Base-by-base conservation (phyloP, 2,329 filamentous ascomycete genomes). In the Clarireedia homoeocarpa region DNA sequence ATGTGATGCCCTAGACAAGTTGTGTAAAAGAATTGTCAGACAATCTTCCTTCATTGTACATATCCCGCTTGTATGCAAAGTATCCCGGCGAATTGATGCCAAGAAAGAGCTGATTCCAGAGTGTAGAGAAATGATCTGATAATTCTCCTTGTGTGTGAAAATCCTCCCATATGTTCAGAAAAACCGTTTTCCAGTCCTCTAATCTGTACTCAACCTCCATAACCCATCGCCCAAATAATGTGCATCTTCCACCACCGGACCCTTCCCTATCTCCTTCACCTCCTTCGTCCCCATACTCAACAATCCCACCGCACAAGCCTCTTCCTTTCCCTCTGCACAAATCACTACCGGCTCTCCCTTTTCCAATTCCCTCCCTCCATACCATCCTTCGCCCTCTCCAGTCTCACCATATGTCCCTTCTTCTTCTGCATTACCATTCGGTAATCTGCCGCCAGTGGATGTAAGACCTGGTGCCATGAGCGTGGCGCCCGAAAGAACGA, bases 391-490 rank as follows among this genome's bases (percentile, higher is more conserved):
- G 54, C 67, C 67, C 20, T 73, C 71, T 27, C 66, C 61, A 27
- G 55, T 59, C 34, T 63, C 66, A 2, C 71, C 66, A 63, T 66
- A 67, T 27, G 48, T 55, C 7, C 65, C 64, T 53, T 73, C 61
- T 56, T 76, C 74, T 1, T 71, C 67, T 1, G 64, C 62, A 38
- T 69, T 66, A 7, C 64, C 63, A 56, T 40, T 71, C 63, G 94
- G 94, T 66, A 99, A 73, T 48, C 88, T 72, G 0, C 94, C 94
- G 0, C 94, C 94, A 0, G 84, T 73, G 20, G 84, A 90, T 27
- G 94, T 99, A 65, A 99, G 73, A 0, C 94, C 94, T 0, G 94
- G 94, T 1, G 91, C 92, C 94, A 99, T 99, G 61, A 99, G 84
- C 14, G 92, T 90, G 0, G 94, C 94, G 46, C 94, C 94, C 1